A percentile compares a stretch with the other conserved stretches of the same genome.
These are phyloP conservation scores for Xylaria sp. DNA, from an alignment of 2,329 filamentous ascomycete species.

Conservation along the genomic window DNA sequence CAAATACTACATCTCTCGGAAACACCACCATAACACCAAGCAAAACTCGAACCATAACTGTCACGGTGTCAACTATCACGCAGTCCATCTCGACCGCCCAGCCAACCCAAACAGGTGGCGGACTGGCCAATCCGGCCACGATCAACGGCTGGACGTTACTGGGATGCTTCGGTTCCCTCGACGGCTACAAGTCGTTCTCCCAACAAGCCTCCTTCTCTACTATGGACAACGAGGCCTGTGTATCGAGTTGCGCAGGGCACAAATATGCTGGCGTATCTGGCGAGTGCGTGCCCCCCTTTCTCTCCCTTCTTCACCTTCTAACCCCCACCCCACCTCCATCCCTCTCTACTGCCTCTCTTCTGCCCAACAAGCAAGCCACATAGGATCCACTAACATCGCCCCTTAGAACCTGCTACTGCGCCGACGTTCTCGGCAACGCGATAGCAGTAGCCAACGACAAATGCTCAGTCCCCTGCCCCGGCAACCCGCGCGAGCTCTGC, in stretches of 20 bases:
- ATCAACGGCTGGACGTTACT: slow-evolving; percentile 44
- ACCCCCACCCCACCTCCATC: neutral
- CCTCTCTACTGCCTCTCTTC: neutral
- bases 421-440: slow-evolving; percentile 55
- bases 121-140: slow-evolving; percentile 33
- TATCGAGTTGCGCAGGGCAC: slow-evolving; percentile 51
- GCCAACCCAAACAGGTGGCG: slow-evolving; percentile 38
- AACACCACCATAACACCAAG: slow-evolving; percentile 34
- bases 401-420: slow-evolving; percentile 58
- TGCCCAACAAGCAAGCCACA: neutral
- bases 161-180: slow-evolving; percentile 56
- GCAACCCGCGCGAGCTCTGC: slow-evolving; percentile 55
- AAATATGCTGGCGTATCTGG: slow-evolving; percentile 56
- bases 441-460: slow-evolving; percentile 49
- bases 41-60: slow-evolving; percentile 46
- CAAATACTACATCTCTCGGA: slow-evolving; percentile 14
- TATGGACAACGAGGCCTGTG: slow-evolving; percentile 57
- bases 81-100: slow-evolving; percentile 36
- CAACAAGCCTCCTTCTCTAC: slow-evolving; percentile 44
- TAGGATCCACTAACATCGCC: neutral
- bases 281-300: slow-evolving; percentile 42
- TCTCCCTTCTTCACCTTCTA: neutral
- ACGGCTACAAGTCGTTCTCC: slow-evolving; percentile 52
- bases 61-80: slow-evolving; percentile 40
- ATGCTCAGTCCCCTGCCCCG: slow-evolving; percentile 57